These are phyloP conservation scores for Alectoria sarmentosa DNA, from an alignment of 495 filamentous ascomycete species.

Conservation along the genomic window DNA sequence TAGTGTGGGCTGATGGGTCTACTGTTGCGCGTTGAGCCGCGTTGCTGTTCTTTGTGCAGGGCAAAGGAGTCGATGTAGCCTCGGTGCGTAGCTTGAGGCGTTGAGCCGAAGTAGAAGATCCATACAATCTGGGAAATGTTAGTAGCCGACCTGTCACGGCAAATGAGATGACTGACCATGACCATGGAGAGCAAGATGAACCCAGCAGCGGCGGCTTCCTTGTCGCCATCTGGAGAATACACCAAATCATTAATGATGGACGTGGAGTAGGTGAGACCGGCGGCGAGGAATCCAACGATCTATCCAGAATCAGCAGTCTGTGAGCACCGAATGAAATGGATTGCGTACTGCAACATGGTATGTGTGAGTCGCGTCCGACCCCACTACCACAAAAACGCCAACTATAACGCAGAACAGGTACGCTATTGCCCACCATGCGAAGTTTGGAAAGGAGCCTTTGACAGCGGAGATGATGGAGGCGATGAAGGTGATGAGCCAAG, in stretches of 20 bases:
- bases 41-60: slow-evolving; percentile 69
- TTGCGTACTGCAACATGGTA: slow-evolving; percentile 78
- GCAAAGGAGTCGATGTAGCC: slow-evolving; percentile 95
- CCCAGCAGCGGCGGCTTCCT: slow-evolving; percentile 84
- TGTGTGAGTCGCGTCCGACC: slow-evolving; percentile 70
- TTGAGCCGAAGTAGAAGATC: slow-evolving; percentile 98
- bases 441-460: slow-evolving; percentile 60
- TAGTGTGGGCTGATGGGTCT: slow-evolving; percentile 41
- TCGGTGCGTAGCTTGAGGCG: slow-evolving; percentile 78
- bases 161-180: slow-evolving; percentile 46
- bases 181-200: slow-evolving; percentile 96
- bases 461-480: slow-evolving; percentile 71
- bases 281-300: slow-evolving; percentile 78
- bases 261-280: slow-evolving; percentile 74
- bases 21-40: slow-evolving; percentile 57
- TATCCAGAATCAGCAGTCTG: slow-evolving; percentile 34
- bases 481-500: slow-evolving; percentile 90
- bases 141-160: background rate
- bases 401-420: slow-evolving; percentile 78
- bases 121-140: slow-evolving; percentile 69
- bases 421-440: slow-evolving; percentile 81
- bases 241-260: slow-evolving; percentile 77
- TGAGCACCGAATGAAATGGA: background rate
- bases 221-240: slow-evolving; percentile 59
- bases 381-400: slow-evolving; percentile 72